Conservation (phyloP, 495 filamentous ascomycete genomes). For the Penicillium pancosmium region DNA sequence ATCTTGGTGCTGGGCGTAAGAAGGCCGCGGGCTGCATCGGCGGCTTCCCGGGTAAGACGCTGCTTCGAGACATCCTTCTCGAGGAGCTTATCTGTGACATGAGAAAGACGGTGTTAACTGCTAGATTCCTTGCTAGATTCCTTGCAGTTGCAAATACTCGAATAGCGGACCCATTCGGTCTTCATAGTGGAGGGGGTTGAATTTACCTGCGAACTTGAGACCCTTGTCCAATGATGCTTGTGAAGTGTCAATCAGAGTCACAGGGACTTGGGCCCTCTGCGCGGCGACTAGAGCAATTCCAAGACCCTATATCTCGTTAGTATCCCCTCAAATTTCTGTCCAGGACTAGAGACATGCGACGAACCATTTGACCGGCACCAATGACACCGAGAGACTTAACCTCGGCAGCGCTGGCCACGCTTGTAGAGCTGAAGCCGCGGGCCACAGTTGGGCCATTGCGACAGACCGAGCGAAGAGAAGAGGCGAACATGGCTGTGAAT, state of each 20-base stretch:
- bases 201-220: conserved; percentile 80
- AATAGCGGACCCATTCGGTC: neutral
- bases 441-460: conserved; percentile 36
- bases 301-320: conserved; percentile 66
- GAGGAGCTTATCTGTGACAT: conserved; percentile 75
- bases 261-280: conserved; percentile 78
- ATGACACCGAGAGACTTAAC: conserved; percentile 91
- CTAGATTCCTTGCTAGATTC: neutral
- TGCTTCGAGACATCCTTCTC: conserved; percentile 89
- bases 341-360: conserved; percentile 12
- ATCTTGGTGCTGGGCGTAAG: conserved; percentile 72
- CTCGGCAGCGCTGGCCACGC: conserved; percentile 59
- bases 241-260: conserved; percentile 83
- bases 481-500: conserved; percentile 36
- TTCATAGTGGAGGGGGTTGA: conserved; percentile 4
- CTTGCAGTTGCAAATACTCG: neutral
- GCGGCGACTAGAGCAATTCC: conserved; percentile 96
- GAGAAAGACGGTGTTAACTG: neutral
- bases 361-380: conserved; percentile 95
- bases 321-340: conserved; percentile 8
- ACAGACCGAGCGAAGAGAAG: conserved; percentile 35
- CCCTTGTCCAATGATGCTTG: conserved; percentile 90
- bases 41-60: conserved; percentile 75
- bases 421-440: conserved; percentile 50
- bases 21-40: conserved; percentile 67